Percentiles rank a stretch among this genome's conserved stretches.
Evolutionary conservation across 345 rosid genomes (phyloP).

Genomic region (Rhodamnia argentea): DNA sequence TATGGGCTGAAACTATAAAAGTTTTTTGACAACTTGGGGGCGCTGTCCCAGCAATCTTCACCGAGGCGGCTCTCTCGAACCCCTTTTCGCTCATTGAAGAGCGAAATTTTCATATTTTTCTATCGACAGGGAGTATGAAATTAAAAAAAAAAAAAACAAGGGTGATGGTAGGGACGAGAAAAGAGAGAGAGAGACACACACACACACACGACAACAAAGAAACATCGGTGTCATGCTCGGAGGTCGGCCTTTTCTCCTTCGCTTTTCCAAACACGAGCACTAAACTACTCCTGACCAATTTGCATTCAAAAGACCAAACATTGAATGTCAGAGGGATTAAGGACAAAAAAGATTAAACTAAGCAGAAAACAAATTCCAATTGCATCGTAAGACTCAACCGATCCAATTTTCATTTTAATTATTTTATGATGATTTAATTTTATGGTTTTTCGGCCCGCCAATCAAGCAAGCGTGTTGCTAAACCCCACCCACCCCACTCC

Average conservation of each 20-base stretch:
- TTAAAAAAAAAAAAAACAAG: neutral
- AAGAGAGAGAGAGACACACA: neutral
- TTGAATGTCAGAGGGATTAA: neutral
- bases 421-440: neutral
- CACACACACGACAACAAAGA: neutral
- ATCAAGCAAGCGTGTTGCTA: constrained; percentile 43
- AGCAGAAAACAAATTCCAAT: neutral
- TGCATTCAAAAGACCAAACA: neutral
- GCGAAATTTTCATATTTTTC: too few species aligned
- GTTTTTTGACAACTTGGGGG: too few species aligned
- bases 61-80: too few species aligned
- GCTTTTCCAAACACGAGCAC: neutral
- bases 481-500: constrained; percentile 16
- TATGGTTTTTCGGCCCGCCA: constrained; percentile 19
- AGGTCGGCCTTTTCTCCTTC: neutral
- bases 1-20: too few species aligned
- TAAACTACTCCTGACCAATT: neutral
- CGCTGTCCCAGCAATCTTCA: too few species aligned
- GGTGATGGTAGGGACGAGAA: neutral
- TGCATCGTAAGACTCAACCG: constrained; percentile 4
- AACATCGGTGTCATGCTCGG: neutral
- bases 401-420: neutral
- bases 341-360: neutral
- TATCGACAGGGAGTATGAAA: too few species aligned
- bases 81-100: too few species aligned